phyloP scores from a whole-genome alignment of 345 rosid species.

The Citrus australasica region DNA sequence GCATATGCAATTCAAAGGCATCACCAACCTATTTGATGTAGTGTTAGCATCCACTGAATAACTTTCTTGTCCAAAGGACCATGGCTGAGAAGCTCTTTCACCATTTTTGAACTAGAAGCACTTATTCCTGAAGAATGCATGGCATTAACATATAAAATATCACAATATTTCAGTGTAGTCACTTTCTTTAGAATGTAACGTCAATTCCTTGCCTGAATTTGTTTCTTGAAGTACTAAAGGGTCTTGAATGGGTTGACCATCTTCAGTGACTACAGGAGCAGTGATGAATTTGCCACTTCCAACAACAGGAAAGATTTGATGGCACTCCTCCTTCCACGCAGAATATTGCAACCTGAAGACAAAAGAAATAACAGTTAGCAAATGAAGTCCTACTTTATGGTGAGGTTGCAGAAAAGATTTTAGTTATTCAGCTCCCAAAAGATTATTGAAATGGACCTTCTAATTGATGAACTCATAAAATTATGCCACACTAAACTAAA shows the following conservation, averaged over 20 bases:
- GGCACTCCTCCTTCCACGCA: conserved; percentile 79
- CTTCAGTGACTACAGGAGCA: conserved; percentile 84
- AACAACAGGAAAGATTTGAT: conserved; percentile 63
- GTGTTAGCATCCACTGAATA: conserved; percentile 82
- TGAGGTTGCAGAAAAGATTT: conserved; percentile 1
- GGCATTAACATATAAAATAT: conserved; percentile 14
- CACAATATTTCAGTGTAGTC: conserved; percentile 6
- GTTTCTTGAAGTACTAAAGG: conserved; percentile 78
- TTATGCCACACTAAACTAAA: neutral
- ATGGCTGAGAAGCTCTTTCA: conserved; percentile 43
- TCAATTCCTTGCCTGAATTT: conserved; percentile 36
- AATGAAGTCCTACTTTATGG: conserved; percentile 1
- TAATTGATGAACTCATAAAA: neutral
- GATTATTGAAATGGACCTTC: neutral
- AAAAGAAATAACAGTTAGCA: conserved; percentile 9
- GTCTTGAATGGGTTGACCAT: conserved; percentile 76
- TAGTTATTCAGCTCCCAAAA: neutral
- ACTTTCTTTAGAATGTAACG: conserved; percentile 18
- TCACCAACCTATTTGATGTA: conserved; percentile 90
- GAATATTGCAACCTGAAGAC: conserved; percentile 64
- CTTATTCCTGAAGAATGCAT: conserved; percentile 26
- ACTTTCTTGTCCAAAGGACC: conserved; percentile 77
- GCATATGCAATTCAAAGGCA: neutral
- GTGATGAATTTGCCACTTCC: conserved; percentile 90
- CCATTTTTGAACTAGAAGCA: conserved; percentile 42